These are phyloP conservation scores for Aphanoascus verrucosus DNA, from an alignment of 2,329 filamentous ascomycete species.

Conservation along the genomic window DNA sequence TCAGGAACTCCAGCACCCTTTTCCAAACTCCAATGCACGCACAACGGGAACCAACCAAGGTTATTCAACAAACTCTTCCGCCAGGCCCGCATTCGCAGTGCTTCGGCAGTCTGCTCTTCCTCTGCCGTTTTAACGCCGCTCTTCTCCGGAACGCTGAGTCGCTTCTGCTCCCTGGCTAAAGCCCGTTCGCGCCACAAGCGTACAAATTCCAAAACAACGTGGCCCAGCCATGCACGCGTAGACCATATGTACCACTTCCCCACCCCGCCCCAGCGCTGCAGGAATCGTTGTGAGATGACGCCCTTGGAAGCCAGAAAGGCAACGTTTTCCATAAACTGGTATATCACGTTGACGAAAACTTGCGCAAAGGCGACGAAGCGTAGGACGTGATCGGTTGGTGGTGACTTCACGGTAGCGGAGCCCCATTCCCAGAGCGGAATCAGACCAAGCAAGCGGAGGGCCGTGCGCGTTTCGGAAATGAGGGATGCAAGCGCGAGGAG, in stretches of 20 bases:
- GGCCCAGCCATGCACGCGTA: constrained; percentile 67
- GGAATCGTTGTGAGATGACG: constrained; percentile 44
- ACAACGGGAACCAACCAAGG: constrained; percentile 68
- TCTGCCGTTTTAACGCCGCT: constrained; percentile 15
- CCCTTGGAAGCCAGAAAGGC: constrained; percentile 67
- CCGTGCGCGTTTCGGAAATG: constrained; percentile 43
- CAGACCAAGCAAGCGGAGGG: constrained; percentile 50
- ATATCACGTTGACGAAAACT: constrained; percentile 55
- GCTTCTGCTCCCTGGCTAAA: constrained; percentile 47
- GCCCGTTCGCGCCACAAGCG: constrained; percentile 45
- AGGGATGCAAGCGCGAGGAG: constrained; percentile 38
- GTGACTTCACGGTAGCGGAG: constrained; percentile 50
- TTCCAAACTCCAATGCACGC: constrained; percentile 70
- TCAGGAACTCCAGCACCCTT: constrained; percentile 51
- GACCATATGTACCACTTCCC: constrained; percentile 58
- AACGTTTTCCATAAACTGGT: constrained; percentile 73
- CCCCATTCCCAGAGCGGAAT: constrained; percentile 67
- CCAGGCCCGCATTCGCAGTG: constrained; percentile 44
- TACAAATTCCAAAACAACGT: constrained; percentile 65
- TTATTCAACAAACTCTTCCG: constrained; percentile 55
- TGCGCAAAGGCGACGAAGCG: constrained; percentile 54
- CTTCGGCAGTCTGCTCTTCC: constrained; percentile 21
- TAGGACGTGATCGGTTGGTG: constrained; percentile 36
- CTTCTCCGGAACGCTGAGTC: constrained; percentile 25
- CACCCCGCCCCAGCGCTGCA: constrained; percentile 43